These are phyloP conservation scores for Kuraishia piskuri DNA, from an alignment of 805 yeast genomes.

Conservation along the genomic window DNA sequence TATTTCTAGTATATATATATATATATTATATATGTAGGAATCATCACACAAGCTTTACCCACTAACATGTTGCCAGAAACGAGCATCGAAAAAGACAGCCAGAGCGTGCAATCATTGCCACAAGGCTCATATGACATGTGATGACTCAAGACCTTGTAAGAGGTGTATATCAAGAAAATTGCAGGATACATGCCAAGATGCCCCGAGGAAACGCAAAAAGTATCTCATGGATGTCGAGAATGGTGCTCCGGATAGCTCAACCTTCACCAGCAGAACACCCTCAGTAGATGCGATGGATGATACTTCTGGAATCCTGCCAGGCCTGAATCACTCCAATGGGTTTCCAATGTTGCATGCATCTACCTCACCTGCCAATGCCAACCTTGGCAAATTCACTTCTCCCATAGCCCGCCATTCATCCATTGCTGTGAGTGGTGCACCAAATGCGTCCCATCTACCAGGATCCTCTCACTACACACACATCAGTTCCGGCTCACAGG, in stretches of 20 bases:
- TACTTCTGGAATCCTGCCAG: background rate
- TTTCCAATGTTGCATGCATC: background rate
- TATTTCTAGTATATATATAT: too few relatives aligned
- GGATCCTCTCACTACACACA: background rate
- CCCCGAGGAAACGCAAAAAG: slow-evolving; percentile 80
- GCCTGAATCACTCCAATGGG: background rate
- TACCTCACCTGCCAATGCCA: background rate
- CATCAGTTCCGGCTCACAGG: background rate
- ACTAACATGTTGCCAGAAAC: background rate
- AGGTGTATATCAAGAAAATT: slow-evolving; percentile 69
- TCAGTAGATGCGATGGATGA: background rate
- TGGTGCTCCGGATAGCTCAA: background rate
- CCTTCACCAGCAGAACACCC: background rate
- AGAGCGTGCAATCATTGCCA: slow-evolving; percentile 92
- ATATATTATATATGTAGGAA: background rate
- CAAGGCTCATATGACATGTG: slow-evolving; percentile 88
- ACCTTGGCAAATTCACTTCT: background rate
- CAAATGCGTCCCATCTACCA: background rate
- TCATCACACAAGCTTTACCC: background rate
- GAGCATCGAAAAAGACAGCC: slow-evolving; percentile 45
- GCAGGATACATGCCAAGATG: slow-evolving; percentile 70
- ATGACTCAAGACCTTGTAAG: slow-evolving; percentile 52
- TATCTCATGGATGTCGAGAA: slow-evolving; percentile 58
- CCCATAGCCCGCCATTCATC: slow-evolving; percentile 1
- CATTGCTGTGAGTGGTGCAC: background rate